Conservation (phyloP, 2,329 filamentous ascomycete species). For the Neopestalotiopsis clavispora region DNA sequence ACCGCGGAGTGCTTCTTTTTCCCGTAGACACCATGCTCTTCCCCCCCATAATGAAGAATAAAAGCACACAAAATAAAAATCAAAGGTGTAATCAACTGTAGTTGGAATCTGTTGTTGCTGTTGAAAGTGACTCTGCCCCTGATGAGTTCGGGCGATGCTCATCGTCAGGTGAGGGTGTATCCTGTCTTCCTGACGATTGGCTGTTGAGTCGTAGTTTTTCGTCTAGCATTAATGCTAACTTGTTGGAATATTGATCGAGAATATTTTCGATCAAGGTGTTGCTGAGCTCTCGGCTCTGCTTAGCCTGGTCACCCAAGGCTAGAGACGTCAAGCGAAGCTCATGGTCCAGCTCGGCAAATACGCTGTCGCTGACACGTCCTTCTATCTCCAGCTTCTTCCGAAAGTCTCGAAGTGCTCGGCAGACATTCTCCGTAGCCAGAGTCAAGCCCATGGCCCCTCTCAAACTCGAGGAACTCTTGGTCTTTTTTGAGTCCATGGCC, state of each 20-base stretch:
- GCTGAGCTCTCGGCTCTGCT: slow-evolving; percentile 58
- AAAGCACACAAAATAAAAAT: slow-evolving; percentile 27
- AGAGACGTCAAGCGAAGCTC: slow-evolving; percentile 67
- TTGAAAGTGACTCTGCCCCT: slow-evolving; percentile 26
- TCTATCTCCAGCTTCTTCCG: slow-evolving; percentile 65
- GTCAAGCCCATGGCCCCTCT: slow-evolving; percentile 61
- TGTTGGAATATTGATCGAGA: slow-evolving; percentile 77
- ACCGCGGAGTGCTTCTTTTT: neutral
- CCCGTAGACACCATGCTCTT: neutral
- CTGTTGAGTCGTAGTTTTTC: slow-evolving; percentile 66
- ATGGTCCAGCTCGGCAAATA: slow-evolving; percentile 66
- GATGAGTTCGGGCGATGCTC: slow-evolving; percentile 27
- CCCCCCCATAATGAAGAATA: slow-evolving; percentile 23
- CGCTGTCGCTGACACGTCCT: slow-evolving; percentile 60
- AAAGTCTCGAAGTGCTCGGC: slow-evolving; percentile 65
- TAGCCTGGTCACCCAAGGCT: slow-evolving; percentile 62
- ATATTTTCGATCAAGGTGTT: slow-evolving; percentile 66
- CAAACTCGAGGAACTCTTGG: slow-evolving; percentile 54
- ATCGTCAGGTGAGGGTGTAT: slow-evolving; percentile 24
- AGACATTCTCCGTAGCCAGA: slow-evolving; percentile 68
- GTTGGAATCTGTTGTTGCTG: slow-evolving; percentile 16
- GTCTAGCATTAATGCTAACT: slow-evolving; percentile 72
- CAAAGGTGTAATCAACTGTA: neutral
- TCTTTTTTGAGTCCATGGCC: slow-evolving; percentile 48
- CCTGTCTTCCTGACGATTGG: slow-evolving; percentile 29